A percentile compares a stretch with the other conserved stretches of the same genome.
These are phyloP conservation scores for Debaryomyces prosopidis DNA, from an alignment of 805 yeast genomes.

Conservation along the genomic window DNA sequence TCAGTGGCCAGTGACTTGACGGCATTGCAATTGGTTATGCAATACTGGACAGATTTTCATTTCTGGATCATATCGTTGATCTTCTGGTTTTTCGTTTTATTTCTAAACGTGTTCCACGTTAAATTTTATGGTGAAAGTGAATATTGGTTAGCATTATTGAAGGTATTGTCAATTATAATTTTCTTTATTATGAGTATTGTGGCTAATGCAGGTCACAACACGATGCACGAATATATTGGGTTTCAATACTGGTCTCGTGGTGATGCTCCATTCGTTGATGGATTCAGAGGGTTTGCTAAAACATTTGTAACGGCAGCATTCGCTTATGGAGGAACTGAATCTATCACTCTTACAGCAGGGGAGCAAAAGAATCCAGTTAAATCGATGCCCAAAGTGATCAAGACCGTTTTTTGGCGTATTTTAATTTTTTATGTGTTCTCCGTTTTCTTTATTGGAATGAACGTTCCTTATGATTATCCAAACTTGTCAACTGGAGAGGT, in stretches of 20 bases:
- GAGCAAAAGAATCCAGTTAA: slow-evolving; percentile 32
- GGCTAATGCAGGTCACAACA: slow-evolving; percentile 60
- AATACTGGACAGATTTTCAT: slow-evolving; percentile 50
- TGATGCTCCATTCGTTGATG: slow-evolving; percentile 54
- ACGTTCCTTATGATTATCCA: slow-evolving; percentile 41
- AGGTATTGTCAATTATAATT: slow-evolving; percentile 53
- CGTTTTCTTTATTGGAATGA: slow-evolving; percentile 42
- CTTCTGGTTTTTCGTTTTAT: slow-evolving; percentile 52
- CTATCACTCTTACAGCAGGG: slow-evolving; percentile 34
- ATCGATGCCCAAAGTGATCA: slow-evolving; percentile 31
- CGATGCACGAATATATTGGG: slow-evolving; percentile 39
- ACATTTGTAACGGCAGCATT: slow-evolving; percentile 53
- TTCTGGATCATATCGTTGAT: slow-evolving; percentile 53
- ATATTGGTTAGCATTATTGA: slow-evolving; percentile 37
- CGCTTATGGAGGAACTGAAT: slow-evolving; percentile 52
- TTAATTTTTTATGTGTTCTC: slow-evolving; percentile 37
- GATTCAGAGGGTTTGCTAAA: slow-evolving; percentile 52
- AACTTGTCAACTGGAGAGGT: slow-evolving; percentile 26
- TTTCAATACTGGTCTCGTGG: slow-evolving; percentile 46
- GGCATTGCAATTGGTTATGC: slow-evolving; percentile 46
- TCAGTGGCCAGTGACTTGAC: slow-evolving; percentile 50
- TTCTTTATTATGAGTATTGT: slow-evolving; percentile 57
- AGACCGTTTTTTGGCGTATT: slow-evolving; percentile 32
- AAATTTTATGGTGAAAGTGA: slow-evolving; percentile 44
- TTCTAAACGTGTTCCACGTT: slow-evolving; percentile 40